These are phyloP conservation scores for Musa troglodytarum DNA, from an alignment of 176 grass and related monocot species.

Conservation along the genomic window DNA sequence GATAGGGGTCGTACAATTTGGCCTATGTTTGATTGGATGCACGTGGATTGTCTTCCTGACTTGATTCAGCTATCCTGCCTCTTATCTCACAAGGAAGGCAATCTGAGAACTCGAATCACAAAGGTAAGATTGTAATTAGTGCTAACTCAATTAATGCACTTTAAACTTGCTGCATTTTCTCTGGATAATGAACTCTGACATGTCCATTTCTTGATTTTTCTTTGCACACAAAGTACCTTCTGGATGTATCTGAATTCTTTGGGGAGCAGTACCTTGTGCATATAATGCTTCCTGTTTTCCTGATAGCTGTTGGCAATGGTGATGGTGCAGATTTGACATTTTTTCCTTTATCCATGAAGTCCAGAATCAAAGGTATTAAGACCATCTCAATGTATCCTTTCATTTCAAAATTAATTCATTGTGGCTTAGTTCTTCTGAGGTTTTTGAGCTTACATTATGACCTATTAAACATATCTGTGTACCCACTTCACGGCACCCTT, in stretches of 20 bases:
- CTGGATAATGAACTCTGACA: neutral
- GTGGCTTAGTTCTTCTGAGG: too few species aligned
- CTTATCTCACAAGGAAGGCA: conserved; percentile 82
- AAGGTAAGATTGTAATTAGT: conserved; percentile 40
- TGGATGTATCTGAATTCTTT: conserved; percentile 66
- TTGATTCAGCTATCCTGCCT: conserved; percentile 81
- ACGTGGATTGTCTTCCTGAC: conserved; percentile 79
- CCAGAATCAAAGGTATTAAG: conserved; percentile 74
- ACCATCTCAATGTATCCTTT: neutral
- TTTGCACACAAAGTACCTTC: conserved; percentile 48
- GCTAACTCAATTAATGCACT: neutral
- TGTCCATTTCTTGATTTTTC: conserved; percentile 17
- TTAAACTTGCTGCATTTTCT: neutral
- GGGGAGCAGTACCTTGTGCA: conserved; percentile 79
- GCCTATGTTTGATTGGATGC: conserved; percentile 97
- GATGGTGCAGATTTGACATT: conserved; percentile 79
- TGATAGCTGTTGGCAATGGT: conserved; percentile 80
- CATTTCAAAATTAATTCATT: neutral
- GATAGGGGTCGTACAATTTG: conserved; percentile 70
- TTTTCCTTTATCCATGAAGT: conserved; percentile 71
- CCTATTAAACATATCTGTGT: neutral
- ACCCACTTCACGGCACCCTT: neutral
- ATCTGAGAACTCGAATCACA: conserved; percentile 61
- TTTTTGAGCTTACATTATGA: neutral
- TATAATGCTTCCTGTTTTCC: conserved; percentile 91